phyloP scores from a whole-genome alignment of 495 filamentous ascomycete species.

The Usnea hakonensis region DNA sequence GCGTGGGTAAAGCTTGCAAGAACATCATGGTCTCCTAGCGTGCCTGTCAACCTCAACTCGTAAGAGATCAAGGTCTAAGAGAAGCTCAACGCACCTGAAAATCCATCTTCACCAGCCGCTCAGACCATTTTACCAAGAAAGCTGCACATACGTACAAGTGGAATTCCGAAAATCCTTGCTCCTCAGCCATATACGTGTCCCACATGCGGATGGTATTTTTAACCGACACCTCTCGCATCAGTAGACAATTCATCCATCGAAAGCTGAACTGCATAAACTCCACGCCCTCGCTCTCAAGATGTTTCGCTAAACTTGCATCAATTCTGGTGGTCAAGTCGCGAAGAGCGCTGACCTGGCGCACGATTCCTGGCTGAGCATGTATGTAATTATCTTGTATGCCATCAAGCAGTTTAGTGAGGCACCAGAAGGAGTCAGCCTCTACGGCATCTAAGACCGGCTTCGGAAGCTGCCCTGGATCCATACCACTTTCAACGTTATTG shows the following conservation, averaged over 20 bases:
- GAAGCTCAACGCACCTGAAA: slow-evolving; percentile 49
- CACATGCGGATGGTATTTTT: slow-evolving; percentile 97
- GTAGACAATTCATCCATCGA: slow-evolving; percentile 97
- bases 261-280: slow-evolving; percentile 99
- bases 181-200: slow-evolving; percentile 98
- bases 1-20: slow-evolving; percentile 88
- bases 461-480: slow-evolving; percentile 93
- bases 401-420: slow-evolving; percentile 89
- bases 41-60: slow-evolving; percentile 6
- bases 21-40: slow-evolving; percentile 96
- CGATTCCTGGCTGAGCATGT: slow-evolving; percentile 91
- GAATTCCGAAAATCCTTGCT: slow-evolving; percentile 95
- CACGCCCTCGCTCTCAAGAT: slow-evolving; percentile 80
- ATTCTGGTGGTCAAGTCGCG: slow-evolving; percentile 86
- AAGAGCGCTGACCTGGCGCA: slow-evolving; percentile 81
- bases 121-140: slow-evolving; percentile 98
- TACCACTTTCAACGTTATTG: slow-evolving; percentile 81
- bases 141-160: slow-evolving; percentile 97
- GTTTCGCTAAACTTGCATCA: slow-evolving; percentile 73
- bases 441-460: slow-evolving; percentile 89
- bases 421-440: slow-evolving; percentile 98
- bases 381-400: slow-evolving; percentile 99
- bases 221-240: slow-evolving; percentile 96
- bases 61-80: neutral
- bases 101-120: slow-evolving; percentile 93